A percentile compares a stretch with the other conserved stretches of the same genome.
phyloP scores from a whole-genome alignment of 176 grass and related monocot species.

The Hordeum marinum region DNA sequence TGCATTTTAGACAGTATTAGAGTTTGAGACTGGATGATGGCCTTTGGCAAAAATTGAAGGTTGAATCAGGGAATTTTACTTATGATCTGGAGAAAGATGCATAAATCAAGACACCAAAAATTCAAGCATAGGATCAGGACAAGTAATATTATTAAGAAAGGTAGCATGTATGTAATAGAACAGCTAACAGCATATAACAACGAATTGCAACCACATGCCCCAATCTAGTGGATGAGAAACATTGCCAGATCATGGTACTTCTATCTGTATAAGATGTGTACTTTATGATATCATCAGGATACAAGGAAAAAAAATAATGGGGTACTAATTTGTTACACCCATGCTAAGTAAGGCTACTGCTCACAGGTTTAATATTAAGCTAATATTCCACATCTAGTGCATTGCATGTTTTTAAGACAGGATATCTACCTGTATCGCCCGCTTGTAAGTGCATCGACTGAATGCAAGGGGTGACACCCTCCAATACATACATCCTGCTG shows the following conservation, averaged over 20 bases:
- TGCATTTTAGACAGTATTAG: neutral
- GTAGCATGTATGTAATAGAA: neutral
- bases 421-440: slow-evolving; percentile 79
- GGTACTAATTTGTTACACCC: neutral
- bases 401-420: slow-evolving; percentile 6
- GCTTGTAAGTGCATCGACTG: slow-evolving; percentile 98
- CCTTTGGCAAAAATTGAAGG: neutral
- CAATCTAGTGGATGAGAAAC: neutral
- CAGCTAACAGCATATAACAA: neutral
- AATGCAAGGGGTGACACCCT: slow-evolving; percentile 98
- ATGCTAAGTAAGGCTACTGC: neutral
- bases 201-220: neutral
- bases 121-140: neutral
- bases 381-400: neutral
- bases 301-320: neutral
- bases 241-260: neutral
- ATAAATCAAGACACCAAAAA: neutral
- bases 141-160: slow-evolving; percentile 1
- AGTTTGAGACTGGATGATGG: neutral
- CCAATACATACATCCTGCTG: slow-evolving; percentile 99
- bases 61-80: neutral
- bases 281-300: neutral
- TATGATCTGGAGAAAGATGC: neutral
- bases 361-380: neutral
- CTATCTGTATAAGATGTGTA: neutral